phyloP scores from a whole-genome alignment of 495 filamentous ascomycete genomes.

The Darksidea phi region DNA sequence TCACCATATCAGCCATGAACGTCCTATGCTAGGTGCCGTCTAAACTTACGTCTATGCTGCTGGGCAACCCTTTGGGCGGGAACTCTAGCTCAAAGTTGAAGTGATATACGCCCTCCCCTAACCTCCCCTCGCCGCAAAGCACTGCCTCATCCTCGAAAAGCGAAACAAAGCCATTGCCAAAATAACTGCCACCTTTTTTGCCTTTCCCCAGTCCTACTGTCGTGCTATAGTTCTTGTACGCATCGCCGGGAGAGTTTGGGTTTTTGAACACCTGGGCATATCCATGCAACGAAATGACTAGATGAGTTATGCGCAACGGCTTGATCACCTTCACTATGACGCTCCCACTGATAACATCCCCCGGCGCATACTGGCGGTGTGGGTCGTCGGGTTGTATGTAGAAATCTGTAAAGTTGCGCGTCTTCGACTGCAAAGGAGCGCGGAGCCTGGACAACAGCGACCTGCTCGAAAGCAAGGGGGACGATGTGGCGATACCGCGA shows the following conservation, averaged over 20 bases:
- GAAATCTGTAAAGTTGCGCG: conserved; percentile 78
- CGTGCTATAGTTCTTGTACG: conserved; percentile 43
- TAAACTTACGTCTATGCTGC: conserved; percentile 82
- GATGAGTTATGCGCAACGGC: conserved; percentile 82
- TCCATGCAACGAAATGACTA: conserved; percentile 83
- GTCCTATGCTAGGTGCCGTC: neutral
- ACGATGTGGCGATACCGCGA: conserved; percentile 27
- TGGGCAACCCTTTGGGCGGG: conserved; percentile 77
- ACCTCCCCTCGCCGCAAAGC: conserved; percentile 83
- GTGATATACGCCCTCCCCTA: conserved; percentile 82
- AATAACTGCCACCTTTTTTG: conserved; percentile 64
- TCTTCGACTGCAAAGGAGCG: conserved; percentile 60
- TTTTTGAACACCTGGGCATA: conserved; percentile 85
- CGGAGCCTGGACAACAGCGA: conserved; percentile 60
- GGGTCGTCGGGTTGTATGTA: conserved; percentile 80
- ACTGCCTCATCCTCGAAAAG: conserved; percentile 90
- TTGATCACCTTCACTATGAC: conserved; percentile 80
- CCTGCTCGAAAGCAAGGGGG: conserved; percentile 31
- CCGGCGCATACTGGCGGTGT: conserved; percentile 76
- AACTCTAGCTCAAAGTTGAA: conserved; percentile 87
- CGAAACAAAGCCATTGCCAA: conserved; percentile 77
- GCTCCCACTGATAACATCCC: conserved; percentile 65
- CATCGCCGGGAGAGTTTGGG: conserved; percentile 63
- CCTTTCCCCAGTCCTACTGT: conserved; percentile 54
- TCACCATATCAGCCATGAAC: neutral